These are phyloP conservation scores for Vaccinium corymbosum DNA, from an alignment of 148 eudicot genomes.

Conservation along the genomic window DNA sequence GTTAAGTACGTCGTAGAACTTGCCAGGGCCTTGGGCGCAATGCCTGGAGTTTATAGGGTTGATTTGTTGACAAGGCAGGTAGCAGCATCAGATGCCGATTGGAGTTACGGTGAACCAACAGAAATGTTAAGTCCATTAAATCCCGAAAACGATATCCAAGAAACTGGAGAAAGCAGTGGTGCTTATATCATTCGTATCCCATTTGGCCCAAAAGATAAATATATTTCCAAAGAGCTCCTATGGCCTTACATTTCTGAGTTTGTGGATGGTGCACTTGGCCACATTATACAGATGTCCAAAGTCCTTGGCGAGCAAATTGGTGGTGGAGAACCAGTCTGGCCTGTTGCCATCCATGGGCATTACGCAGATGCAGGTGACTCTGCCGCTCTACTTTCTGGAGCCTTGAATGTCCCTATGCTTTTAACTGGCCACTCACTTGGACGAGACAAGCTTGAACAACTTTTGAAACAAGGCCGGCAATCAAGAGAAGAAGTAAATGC, in stretches of 20 bases:
- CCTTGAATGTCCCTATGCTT: constrained; percentile 58
- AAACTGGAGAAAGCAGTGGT: constrained; percentile 81
- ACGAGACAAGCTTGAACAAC: constrained; percentile 56
- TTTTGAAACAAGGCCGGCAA: constrained; percentile 52
- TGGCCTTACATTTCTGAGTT: constrained; percentile 91
- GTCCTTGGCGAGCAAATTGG: constrained; percentile 90
- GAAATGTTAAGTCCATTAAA: constrained; percentile 68
- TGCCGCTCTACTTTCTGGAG: constrained; percentile 60
- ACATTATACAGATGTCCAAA: constrained; percentile 83
- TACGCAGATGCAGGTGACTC: constrained; percentile 75
- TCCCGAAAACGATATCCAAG: constrained; percentile 40
- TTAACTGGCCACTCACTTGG: constrained; percentile 70
- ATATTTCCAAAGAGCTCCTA: constrained; percentile 71
- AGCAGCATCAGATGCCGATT: constrained; percentile 77
- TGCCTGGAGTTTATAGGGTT: constrained; percentile 91
- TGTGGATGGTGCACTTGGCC: constrained; percentile 87
- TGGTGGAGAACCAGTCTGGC: constrained; percentile 77
- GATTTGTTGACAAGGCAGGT: constrained; percentile 90
- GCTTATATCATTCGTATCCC: constrained; percentile 89
- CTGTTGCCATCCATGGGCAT: constrained; percentile 90
- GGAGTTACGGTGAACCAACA: constrained; percentile 93
- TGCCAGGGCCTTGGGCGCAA: constrained; percentile 84
- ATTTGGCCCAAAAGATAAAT: constrained; percentile 80
- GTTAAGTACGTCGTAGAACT: constrained; percentile 92
- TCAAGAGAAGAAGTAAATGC: constrained; percentile 52